These are phyloP conservation scores for Artemisia annua DNA, from an alignment of 129 eudicot genomes.

Conservation along the genomic window DNA sequence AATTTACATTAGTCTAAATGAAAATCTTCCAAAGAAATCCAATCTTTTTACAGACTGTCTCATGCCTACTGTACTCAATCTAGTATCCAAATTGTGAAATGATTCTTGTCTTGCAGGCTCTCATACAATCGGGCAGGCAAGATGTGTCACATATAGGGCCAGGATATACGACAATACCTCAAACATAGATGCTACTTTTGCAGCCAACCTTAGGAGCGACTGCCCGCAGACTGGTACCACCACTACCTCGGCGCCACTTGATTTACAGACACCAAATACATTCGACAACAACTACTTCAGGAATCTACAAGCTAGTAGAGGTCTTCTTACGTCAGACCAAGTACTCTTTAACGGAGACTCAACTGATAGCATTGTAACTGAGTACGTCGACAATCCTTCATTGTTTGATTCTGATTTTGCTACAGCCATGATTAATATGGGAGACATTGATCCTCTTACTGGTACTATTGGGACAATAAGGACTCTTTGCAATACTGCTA, in stretches of 20 bases:
- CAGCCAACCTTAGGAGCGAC: conserved; percentile 36
- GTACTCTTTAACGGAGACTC: conserved; percentile 55
- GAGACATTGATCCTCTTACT: conserved; percentile 46
- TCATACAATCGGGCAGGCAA: conserved; percentile 69
- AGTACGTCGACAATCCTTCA: conserved; percentile 40
- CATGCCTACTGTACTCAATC: neutral
- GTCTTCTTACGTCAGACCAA: conserved; percentile 64
- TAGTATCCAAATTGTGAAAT: neutral
- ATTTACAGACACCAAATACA: conserved; percentile 17
- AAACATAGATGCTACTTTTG: conserved; percentile 52
- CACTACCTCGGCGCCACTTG: conserved; percentile 56
- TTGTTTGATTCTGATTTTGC: conserved; percentile 49
- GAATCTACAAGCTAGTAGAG: conserved; percentile 43
- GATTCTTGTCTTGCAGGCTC: conserved; percentile 39
- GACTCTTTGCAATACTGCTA: conserved; percentile 40
- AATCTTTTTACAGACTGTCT: neutral
- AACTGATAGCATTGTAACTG: conserved; percentile 49
- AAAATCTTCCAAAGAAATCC: conserved; percentile 26
- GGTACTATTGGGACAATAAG: conserved; percentile 51
- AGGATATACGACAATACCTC: conserved; percentile 55
- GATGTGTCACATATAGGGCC: conserved; percentile 38
- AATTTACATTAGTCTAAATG: conserved; percentile 17
- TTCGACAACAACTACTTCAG: conserved; percentile 64
- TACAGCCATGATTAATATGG: conserved; percentile 59
- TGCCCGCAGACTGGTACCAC: conserved; percentile 44